Evolutionary conservation across 768 basidiomycete genomes (phyloP).

Genomic region (Tylopilus subfusipes): DNA sequence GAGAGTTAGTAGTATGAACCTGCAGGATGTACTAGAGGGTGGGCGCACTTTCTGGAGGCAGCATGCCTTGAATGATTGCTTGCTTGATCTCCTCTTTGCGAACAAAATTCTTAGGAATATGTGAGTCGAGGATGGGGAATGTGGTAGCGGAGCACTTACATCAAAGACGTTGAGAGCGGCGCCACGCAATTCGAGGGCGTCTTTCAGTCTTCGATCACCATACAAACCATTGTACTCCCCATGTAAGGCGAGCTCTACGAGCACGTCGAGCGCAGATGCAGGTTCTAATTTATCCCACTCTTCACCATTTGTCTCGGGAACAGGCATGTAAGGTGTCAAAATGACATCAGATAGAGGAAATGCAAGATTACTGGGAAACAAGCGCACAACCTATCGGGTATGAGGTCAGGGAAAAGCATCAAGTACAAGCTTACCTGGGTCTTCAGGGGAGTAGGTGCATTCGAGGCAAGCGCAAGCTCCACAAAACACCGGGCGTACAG

Average conservation of each 20-base stretch:
- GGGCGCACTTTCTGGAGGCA: constrained; percentile 50
- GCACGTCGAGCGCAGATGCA: constrained; percentile 74
- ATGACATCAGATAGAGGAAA: constrained; percentile 66
- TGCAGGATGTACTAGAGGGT: not conserved
- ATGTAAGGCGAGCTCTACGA: constrained; percentile 79
- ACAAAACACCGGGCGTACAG: constrained; percentile 73
- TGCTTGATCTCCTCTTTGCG: constrained; percentile 67
- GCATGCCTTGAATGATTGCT: constrained; percentile 70
- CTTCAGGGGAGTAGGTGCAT: constrained; percentile 85
- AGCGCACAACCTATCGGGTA: constrained; percentile 48
- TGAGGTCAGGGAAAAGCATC: constrained; percentile 23
- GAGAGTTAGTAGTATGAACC: not conserved
- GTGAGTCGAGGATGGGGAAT: not conserved
- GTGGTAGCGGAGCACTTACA: constrained; percentile 41
- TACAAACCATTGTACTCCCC: constrained; percentile 82
- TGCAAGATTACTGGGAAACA: constrained; percentile 51
- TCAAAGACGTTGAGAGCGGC: constrained; percentile 83
- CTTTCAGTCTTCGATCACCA: constrained; percentile 55
- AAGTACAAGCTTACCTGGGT: constrained; percentile 55
- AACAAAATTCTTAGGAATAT: constrained; percentile 60
- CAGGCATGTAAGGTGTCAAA: constrained; percentile 70
- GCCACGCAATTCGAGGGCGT: constrained; percentile 68
- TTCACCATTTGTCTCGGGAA: constrained; percentile 81
- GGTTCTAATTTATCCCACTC: constrained; percentile 89
- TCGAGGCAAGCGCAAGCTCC: constrained; percentile 90